Base-by-base conservation (phyloP, 257 asterid species). In the Nicotiana noctiflora region DNA sequence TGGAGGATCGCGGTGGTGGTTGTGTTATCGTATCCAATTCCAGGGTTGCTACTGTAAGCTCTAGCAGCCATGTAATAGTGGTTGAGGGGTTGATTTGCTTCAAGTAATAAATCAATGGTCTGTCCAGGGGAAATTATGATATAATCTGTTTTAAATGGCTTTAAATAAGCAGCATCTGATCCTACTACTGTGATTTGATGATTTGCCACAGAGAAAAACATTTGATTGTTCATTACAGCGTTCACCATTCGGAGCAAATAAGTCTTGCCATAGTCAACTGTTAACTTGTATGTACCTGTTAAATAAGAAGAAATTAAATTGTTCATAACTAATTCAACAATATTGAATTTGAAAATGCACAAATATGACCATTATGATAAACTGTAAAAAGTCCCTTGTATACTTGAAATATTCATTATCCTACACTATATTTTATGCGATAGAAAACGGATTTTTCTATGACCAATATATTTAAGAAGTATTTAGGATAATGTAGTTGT, bases 1-100 rank as follows among this genome's bases (percentile, higher is more conserved):
- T 83, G 55, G 0, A 91, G 0, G 1, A 83, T 82, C 2, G 89
- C 92, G 0, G 94, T 88, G 40, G 92, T 87, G 17, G 85, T 91
- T 0, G 79, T 44, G 82, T 82, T 81, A 82, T 60, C 85, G 6
- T 31, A 79, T 3, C 40, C 0, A 49, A 15, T 25, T 14, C 72
- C 77, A 1, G 81, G 70, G 15, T n/a, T 76, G 4, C 77, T 49
- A 2, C 44, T 81, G 8, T 85, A 88, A 8, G 81, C 91, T n/a
- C 85, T 80, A 7, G 90, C 70, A 2, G 93, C 96, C 90, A 91
- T 88, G 90, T 89, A 88, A 44, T 91, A 91, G 76, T 81, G 92
- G 37, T 87, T 65, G 4, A 90, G 92, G 27, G 14, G 59, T 68
- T 91, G 92, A 80, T 91, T 81, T 8, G 93, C 92, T 14, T 80